Conservation (phyloP, 768 basidiomycete species). For the Lactarius pseudohatsudake region DNA sequence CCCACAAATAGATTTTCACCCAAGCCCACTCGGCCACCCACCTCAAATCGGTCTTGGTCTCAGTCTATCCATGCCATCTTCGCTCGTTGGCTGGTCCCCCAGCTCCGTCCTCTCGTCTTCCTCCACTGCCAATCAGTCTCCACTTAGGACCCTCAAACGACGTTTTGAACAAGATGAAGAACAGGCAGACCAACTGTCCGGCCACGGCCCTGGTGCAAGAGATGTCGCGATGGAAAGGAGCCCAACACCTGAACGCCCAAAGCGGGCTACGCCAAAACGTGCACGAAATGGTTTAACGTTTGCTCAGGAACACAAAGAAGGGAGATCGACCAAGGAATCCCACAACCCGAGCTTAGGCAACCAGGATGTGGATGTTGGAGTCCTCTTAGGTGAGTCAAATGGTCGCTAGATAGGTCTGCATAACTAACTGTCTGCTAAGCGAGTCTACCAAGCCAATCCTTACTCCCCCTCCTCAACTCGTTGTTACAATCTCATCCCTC, state of each 20-base stretch:
- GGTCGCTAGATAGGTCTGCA: slow-evolving; percentile 13
- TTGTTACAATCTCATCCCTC: slow-evolving; percentile 66
- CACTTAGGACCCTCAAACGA: slow-evolving; percentile 55
- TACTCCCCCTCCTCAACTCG: slow-evolving; percentile 70
- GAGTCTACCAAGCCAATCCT: slow-evolving; percentile 73
- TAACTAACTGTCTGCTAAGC: slow-evolving; percentile 45
- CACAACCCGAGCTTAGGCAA: slow-evolving; percentile 48
- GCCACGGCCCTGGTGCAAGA: slow-evolving; percentile 34
- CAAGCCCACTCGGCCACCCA: slow-evolving; percentile 56
- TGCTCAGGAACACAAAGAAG: slow-evolving; percentile 38
- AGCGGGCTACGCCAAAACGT: slow-evolving; percentile 68
- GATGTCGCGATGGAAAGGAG: slow-evolving; percentile 84
- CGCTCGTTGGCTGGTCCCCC: slow-evolving; percentile 49
- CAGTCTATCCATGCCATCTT: slow-evolving; percentile 50
- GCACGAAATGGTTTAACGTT: slow-evolving; percentile 46
- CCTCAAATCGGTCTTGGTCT: slow-evolving; percentile 76
- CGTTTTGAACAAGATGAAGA: slow-evolving; percentile 72
- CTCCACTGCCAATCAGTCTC: slow-evolving; percentile 47
- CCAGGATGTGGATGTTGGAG: slow-evolving; percentile 74
- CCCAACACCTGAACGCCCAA: slow-evolving; percentile 78
- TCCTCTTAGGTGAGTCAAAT: slow-evolving; percentile 64
- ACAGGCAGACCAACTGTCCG: slow-evolving; percentile 38
- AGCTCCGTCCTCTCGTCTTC: slow-evolving; percentile 56
- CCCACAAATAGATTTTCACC: slow-evolving; percentile 62
- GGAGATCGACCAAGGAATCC: slow-evolving; percentile 46